Evolutionary conservation across 2,329 filamentous ascomycete species (phyloP).

Genomic region (Apiospora arundinis): DNA sequence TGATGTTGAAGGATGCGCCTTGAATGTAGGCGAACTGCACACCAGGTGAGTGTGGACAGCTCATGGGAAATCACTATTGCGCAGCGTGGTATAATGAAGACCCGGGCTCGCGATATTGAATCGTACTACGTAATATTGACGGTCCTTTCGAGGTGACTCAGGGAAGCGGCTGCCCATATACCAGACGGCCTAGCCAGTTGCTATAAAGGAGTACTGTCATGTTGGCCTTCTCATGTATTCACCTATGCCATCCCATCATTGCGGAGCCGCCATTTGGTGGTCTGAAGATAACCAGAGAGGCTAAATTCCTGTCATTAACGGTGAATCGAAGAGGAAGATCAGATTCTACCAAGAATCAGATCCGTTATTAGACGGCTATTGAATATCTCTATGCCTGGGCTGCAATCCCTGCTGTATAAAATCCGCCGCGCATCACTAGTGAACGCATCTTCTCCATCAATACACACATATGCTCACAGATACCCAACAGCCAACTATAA

Average conservation of each 20-base stretch:
- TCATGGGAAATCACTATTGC: not conserved
- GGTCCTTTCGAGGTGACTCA: not conserved
- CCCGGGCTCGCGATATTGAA: not conserved
- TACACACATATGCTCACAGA: not conserved
- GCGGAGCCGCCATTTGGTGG: not conserved
- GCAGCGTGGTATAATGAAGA: not conserved
- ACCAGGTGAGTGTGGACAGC: too few species aligned
- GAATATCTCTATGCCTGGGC: not conserved
- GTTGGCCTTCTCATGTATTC: not conserved
- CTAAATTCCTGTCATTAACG: not conserved
- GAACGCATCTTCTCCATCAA: not conserved
- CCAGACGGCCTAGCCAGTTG: not conserved
- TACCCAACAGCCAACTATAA: too few species aligned
- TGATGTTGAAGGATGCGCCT: too few species aligned
- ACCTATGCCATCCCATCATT: not conserved
- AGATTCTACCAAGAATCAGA: not conserved
- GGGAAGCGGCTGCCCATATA: not conserved
- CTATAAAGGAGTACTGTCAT: not conserved
- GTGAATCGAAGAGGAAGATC: not conserved
- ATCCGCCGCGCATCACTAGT: not conserved
- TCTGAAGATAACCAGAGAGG: not conserved
- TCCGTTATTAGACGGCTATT: not conserved
- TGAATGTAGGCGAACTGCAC: too few species aligned
- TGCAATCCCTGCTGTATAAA: not conserved
- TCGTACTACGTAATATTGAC: not conserved